A percentile compares a stretch with the other conserved stretches of the same genome.
Conservation (phyloP, 2,329 filamentous ascomycete genomes). For the Pestalotiopsis fici region DNA sequence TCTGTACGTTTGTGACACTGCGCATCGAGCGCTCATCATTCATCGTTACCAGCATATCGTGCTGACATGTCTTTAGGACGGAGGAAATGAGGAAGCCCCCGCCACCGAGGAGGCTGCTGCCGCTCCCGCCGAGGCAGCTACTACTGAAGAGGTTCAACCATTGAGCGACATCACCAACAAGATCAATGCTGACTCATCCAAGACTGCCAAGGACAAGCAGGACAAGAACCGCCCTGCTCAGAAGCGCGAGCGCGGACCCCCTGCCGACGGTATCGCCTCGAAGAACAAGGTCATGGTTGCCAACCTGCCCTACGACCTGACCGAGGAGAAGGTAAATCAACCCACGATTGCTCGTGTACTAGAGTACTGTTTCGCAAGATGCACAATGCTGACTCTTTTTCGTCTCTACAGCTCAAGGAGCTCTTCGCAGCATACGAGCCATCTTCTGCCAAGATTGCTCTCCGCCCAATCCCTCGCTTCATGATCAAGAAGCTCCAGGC, state of each 20-base stretch:
- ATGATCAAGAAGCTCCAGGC: slow-evolving; percentile 99
- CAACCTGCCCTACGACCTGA: slow-evolving; percentile 97
- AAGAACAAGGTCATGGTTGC: slow-evolving; percentile 99
- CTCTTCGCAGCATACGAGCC: slow-evolving; percentile 93
- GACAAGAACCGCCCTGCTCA: slow-evolving; percentile 54
- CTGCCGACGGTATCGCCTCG: slow-evolving; percentile 94
- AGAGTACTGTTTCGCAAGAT: neutral
- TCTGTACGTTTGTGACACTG: slow-evolving; percentile 43
- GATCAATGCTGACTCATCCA: slow-evolving; percentile 34
- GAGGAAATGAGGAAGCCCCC: slow-evolving; percentile 49
- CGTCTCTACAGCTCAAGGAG: slow-evolving; percentile 79
- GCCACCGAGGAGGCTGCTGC: slow-evolving; percentile 44
- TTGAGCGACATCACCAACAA: slow-evolving; percentile 60
- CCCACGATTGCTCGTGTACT: neutral
- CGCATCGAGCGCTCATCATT: neutral
- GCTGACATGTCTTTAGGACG: slow-evolving; percentile 31
- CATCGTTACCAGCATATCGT: slow-evolving; percentile 10
- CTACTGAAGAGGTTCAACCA: slow-evolving; percentile 57
- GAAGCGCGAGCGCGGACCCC: slow-evolving; percentile 84
- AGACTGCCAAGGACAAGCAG: slow-evolving; percentile 22
- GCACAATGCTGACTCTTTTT: neutral
- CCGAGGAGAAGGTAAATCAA: slow-evolving; percentile 83
- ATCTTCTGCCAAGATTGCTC: slow-evolving; percentile 94
- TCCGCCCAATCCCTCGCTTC: slow-evolving; percentile 97
- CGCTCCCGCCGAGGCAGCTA: slow-evolving; percentile 40